Evolutionary conservation across 352 stramenopile genomes (phyloP), one percentile per base, ranked within the genome.

Genomic region (Phytophthora multivora): DNA sequence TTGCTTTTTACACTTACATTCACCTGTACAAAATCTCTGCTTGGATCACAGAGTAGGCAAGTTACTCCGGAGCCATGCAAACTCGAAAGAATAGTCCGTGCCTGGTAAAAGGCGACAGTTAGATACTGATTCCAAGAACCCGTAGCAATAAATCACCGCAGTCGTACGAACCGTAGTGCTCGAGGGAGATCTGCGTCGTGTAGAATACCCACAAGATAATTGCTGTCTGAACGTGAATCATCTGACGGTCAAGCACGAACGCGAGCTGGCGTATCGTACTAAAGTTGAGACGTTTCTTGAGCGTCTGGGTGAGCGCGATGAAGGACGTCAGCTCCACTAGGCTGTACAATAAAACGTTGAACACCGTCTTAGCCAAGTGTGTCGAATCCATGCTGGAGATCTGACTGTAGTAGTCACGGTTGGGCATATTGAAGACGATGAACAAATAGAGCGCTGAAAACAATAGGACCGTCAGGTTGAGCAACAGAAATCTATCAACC

Each of bases 141-240:
- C 18, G 13, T 6, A 30, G 26, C 28, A 33, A 13, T 13, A 33
- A 33, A 13, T 33, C 2, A 33, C 28, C 9, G 28, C 10, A 15
- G 1, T 10, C n/a, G n/a, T 16, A 21, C 28, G 8, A 43, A 69
- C 67, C 58, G 7, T 59, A 59, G 46, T 71, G 66, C 0, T 67
- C 55, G 13, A 71, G 56, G 1, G 61, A 63, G 1, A 65, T 43
- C 33, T 71, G 61, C 2, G 51, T 57, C 19, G 59, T 69, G 13
- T 64, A 62, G 21, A 71, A 72, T 9, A 72, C 58, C 67, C 66
- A 75, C 28, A 75, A 33, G 10, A 47, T 56, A n/a, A 70, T 45
- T 25, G 63, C 63, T 5, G 50, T 42, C n/a, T 64, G 41, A 4
- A 55, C 47, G 12, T 68, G 45, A 19, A 68, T 45, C 21, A 43